A percentile compares a stretch with the other conserved stretches of the same genome.
phyloP scores from a whole-genome alignment of 768 basidiomycete genomes.

The Rossbeevera mucosa region DNA sequence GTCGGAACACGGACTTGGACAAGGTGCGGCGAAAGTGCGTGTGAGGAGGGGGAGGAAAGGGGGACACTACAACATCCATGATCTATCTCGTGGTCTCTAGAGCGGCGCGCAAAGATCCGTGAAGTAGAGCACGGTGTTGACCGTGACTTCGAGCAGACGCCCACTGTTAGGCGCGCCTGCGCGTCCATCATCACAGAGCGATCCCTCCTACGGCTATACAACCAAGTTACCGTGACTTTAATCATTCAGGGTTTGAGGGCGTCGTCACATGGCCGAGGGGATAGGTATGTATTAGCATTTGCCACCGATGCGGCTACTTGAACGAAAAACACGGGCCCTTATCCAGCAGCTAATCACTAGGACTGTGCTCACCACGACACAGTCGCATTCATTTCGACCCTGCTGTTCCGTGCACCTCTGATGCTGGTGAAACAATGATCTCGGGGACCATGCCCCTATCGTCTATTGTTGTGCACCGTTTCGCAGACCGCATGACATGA shows the following conservation, averaged over 20 bases:
- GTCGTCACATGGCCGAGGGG: slow-evolving; percentile 8
- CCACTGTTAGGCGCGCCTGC: not conserved
- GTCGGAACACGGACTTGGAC: not conserved
- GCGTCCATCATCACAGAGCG: not conserved
- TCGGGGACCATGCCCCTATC: not conserved
- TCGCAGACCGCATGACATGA: not conserved
- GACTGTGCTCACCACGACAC: too few relatives aligned
- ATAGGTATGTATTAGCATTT: not conserved
- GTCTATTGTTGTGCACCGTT: not conserved
- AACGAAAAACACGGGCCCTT: too few relatives aligned
- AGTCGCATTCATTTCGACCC: too few relatives aligned
- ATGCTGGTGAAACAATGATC: not conserved
- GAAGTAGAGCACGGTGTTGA: not conserved
- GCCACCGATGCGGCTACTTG: not conserved
- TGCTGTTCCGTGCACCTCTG: not conserved
- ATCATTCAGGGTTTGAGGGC: not conserved
- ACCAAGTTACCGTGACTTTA: slow-evolving; percentile 1
- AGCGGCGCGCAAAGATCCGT: not conserved
- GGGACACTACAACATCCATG: not conserved
- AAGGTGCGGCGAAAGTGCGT: not conserved
- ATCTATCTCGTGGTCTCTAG: not conserved
- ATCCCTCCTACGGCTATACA: slow-evolving; percentile 1
- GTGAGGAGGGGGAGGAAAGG: not conserved
- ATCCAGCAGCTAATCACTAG: too few relatives aligned
- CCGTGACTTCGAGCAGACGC: not conserved